Conservation (phyloP, 768 basidiomycete genomes). For the Hortiboletus campestris region DNA sequence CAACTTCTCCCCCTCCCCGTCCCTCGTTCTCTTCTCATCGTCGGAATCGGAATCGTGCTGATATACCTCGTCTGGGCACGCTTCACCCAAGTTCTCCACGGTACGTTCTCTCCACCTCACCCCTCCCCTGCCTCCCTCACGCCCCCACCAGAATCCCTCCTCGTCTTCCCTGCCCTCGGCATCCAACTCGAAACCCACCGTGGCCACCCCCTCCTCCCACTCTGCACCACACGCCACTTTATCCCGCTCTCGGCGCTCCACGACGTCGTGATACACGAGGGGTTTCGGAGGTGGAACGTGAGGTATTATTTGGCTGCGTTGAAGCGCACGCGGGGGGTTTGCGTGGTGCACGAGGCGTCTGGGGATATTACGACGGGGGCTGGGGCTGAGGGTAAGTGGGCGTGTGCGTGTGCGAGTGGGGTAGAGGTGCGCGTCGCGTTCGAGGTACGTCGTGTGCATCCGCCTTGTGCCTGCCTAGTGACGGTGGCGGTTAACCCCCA, state of each 20-base stretch:
- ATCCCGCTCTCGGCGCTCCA: constrained; percentile 53
- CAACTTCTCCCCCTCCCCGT: too few species aligned
- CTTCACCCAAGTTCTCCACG: constrained; percentile 47
- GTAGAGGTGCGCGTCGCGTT: constrained; percentile 54
- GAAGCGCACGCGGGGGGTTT: constrained; percentile 8
- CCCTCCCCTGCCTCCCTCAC: background rate
- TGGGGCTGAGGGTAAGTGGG: too few species aligned
- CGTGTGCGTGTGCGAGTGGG: constrained; percentile 1
- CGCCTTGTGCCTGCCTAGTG: too few species aligned
- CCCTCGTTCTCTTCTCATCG: background rate
- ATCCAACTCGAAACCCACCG: constrained; percentile 72
- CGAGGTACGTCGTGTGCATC: constrained; percentile 40
- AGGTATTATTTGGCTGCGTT: constrained; percentile 63
- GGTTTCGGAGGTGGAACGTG: constrained; percentile 67
- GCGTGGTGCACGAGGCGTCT: background rate
- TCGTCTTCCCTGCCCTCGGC: constrained; percentile 65
- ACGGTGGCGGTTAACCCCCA: too few species aligned
- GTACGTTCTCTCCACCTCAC: constrained; percentile 26
- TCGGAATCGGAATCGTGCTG: constrained; percentile 13
- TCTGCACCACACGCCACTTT: constrained; percentile 47
- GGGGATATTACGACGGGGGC: too few species aligned
- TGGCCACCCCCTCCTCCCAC: constrained; percentile 44
- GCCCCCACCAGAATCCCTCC: constrained; percentile 56
- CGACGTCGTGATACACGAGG: constrained; percentile 75
- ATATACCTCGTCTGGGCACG: constrained; percentile 34